Evolutionary conservation across 768 basidiomycete genomes (phyloP).

Genomic region (Boletus rex-veris): DNA sequence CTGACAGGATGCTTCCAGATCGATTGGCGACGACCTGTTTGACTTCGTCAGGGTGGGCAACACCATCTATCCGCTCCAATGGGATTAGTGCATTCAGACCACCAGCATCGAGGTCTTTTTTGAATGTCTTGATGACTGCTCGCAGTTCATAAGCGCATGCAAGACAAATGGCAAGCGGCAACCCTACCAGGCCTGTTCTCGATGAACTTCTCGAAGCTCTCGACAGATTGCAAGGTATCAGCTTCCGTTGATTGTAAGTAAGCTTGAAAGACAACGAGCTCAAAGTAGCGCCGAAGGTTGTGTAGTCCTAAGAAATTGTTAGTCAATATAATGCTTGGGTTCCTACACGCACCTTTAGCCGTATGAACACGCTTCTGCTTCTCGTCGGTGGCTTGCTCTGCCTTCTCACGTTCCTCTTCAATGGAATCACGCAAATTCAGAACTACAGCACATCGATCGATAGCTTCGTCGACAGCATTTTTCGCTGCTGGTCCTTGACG

Average conservation of each 20-base stretch:
- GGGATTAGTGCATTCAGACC: slow-evolving; percentile 78
- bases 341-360: slow-evolving; percentile 56
- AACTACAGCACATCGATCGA: slow-evolving; percentile 81
- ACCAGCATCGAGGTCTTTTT: slow-evolving; percentile 83
- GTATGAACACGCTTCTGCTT: slow-evolving; percentile 61
- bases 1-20: slow-evolving; percentile 81
- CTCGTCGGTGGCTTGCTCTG: slow-evolving; percentile 75
- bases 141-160: not conserved
- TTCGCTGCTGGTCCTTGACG: slow-evolving; percentile 87
- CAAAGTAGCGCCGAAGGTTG: slow-evolving; percentile 80
- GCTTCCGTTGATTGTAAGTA: slow-evolving; percentile 80
- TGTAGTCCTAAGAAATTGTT: slow-evolving; percentile 53
- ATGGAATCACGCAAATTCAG: slow-evolving; percentile 87
- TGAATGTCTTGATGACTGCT: slow-evolving; percentile 90
- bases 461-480: slow-evolving; percentile 77
- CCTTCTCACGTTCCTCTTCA: slow-evolving; percentile 72
- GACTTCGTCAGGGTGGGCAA: slow-evolving; percentile 89
- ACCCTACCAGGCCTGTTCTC: slow-evolving; percentile 74
- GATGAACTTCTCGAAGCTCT: slow-evolving; percentile 79
- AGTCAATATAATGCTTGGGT: not conserved
- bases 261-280: slow-evolving; percentile 84
- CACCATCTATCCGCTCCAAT: slow-evolving; percentile 69
- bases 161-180: not conserved
- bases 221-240: slow-evolving; percentile 72
- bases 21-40: slow-evolving; percentile 81